Percentiles rank a stretch among this genome's conserved stretches.
phyloP scores from a whole-genome alignment of 2,329 filamentous ascomycete genomes.

The Aspergillus hiratsukae region DNA sequence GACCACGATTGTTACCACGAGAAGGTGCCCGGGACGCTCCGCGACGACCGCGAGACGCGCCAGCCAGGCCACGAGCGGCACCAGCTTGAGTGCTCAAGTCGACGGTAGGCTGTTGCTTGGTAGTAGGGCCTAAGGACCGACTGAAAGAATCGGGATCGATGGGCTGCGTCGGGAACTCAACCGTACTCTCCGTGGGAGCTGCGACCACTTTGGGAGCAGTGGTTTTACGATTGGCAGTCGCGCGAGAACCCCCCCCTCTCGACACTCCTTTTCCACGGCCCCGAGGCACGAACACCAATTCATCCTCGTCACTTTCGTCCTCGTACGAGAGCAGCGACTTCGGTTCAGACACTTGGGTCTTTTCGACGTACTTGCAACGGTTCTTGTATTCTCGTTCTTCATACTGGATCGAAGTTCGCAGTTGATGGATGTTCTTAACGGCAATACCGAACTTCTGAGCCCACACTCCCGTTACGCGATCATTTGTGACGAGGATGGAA shows the following conservation, averaged over 20 bases:
- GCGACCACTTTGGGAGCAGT: conserved; percentile 20
- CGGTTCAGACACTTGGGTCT: conserved; percentile 37
- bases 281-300: conserved; percentile 44
- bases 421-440: conserved; percentile 46
- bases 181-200: conserved; percentile 24
- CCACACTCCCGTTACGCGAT: conserved; percentile 40
- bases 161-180: conserved; percentile 44
- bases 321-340: conserved; percentile 45
- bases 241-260: conserved; percentile 23
- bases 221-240: conserved; percentile 28
- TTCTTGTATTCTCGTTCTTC: conserved; percentile 45
- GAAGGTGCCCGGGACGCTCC: conserved; percentile 31
- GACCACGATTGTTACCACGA: conserved; percentile 36
- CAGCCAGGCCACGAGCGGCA: conserved; percentile 30
- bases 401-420: conserved; percentile 45
- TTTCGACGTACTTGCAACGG: conserved; percentile 43
- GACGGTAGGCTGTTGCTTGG: conserved; percentile 24
- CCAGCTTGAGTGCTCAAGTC: conserved; percentile 32
- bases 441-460: conserved; percentile 46
- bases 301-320: conserved; percentile 46
- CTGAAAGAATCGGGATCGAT: conserved; percentile 48
- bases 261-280: conserved; percentile 34
- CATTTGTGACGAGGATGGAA: conserved; percentile 43
- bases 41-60: conserved; percentile 33
- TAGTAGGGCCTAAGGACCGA: conserved; percentile 31